A percentile compares a stretch with the other conserved stretches of the same genome.
Conservation (phyloP, 495 filamentous ascomycete species). For the Penicillium soppii region DNA sequence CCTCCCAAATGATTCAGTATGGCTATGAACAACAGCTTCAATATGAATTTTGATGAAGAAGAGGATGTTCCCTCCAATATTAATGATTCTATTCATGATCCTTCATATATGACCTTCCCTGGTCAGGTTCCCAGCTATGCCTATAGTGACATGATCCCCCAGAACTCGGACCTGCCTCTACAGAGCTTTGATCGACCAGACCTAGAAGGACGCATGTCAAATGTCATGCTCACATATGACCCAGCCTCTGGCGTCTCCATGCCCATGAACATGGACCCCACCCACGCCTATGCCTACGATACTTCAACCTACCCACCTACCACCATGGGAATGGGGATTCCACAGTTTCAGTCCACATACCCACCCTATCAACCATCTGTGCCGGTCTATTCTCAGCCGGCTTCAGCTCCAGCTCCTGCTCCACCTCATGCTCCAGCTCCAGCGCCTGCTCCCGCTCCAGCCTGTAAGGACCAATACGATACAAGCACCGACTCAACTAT, state of each 20-base stretch:
- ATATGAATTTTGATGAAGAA: constrained; percentile 10
- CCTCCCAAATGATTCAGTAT: no score
- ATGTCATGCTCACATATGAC: constrained; percentile 34
- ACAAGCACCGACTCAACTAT: constrained; percentile 12
- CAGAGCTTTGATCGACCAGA: constrained; percentile 18
- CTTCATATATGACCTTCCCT: constrained; percentile 17
- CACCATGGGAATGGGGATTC: constrained; percentile 18
- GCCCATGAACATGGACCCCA: constrained; percentile 23
- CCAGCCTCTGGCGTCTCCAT: constrained; percentile 18
- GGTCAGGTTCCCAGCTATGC: constrained; percentile 14
- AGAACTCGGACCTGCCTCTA: constrained; percentile 17
- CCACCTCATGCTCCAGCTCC: no score
- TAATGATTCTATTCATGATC: no score
- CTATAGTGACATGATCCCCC: constrained; percentile 23
- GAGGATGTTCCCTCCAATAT: constrained; percentile 6
- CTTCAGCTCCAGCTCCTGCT: no score
- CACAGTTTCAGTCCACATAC: constrained; percentile 17
- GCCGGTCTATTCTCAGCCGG: constrained; percentile 1
- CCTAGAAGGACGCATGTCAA: constrained; percentile 24
- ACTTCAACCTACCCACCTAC: constrained; percentile 23
- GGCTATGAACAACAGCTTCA: constrained; percentile 16
- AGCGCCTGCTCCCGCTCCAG: no score
- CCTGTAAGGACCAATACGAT: constrained; percentile 13
- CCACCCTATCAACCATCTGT: constrained; percentile 9
- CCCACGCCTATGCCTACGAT: constrained; percentile 28